phyloP scores from a whole-genome alignment of 2,329 filamentous ascomycete species.

The Aspergillus spinulosporus region DNA sequence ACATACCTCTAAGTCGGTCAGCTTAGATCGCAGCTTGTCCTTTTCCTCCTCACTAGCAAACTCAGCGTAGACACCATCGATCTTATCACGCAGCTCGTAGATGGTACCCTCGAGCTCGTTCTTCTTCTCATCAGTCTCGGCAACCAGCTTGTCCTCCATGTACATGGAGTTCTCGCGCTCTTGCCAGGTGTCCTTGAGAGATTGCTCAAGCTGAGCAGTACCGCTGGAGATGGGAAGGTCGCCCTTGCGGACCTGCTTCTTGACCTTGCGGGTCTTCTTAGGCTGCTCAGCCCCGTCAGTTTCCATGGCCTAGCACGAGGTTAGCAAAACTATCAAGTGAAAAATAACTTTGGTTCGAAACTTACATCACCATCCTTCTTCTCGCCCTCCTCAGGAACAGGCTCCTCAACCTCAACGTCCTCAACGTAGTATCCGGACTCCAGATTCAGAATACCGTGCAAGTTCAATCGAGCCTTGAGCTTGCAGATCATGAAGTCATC shows the following conservation, averaged over 20 bases:
- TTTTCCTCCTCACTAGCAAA: conserved; percentile 93
- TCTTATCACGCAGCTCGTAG: conserved; percentile 94
- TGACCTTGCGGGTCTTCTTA: conserved; percentile 89
- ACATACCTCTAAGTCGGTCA: conserved; percentile 81
- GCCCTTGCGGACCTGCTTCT: conserved; percentile 98
- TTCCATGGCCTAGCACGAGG: conserved; percentile 70
- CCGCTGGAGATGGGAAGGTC: conserved; percentile 84
- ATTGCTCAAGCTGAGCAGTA: conserved; percentile 74
- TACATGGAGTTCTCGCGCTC: conserved; percentile 91
- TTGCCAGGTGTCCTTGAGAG: conserved; percentile 63
- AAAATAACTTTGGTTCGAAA: conserved; percentile 14
- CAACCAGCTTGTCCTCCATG: conserved; percentile 97
- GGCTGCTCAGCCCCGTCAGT: conserved; percentile 72
- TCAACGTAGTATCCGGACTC: conserved; percentile 98
- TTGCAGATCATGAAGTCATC: conserved; percentile 99
- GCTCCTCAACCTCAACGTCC: conserved; percentile 95
- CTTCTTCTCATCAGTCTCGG: conserved; percentile 99
- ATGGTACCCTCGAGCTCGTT: conserved; percentile 98
- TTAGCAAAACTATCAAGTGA: conserved; percentile 16
- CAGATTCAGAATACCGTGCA: conserved; percentile 93
- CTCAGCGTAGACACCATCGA: conserved; percentile 86
- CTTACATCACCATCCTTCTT: conserved; percentile 50
- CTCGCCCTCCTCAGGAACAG: conserved; percentile 70
- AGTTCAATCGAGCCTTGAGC: conserved; percentile 93
- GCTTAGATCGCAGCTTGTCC: conserved; percentile 77